phyloP scores from a whole-genome alignment of 2,329 filamentous ascomycete genomes.

The Pseudonectria buxi region DNA sequence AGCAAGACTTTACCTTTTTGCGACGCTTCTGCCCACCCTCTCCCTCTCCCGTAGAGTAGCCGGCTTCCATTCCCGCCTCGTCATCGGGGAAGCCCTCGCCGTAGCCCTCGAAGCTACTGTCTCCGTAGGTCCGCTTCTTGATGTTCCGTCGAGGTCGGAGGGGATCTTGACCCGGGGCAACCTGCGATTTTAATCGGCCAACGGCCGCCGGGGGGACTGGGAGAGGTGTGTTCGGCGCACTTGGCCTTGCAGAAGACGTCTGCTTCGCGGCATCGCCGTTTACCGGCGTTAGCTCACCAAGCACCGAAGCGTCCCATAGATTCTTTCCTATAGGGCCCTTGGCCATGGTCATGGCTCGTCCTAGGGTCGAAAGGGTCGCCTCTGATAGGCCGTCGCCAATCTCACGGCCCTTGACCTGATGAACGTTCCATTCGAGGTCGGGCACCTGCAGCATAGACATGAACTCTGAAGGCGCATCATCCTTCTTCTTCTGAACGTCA shows the following conservation, averaged over 20 bases:
- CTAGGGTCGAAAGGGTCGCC: conserved; percentile 36
- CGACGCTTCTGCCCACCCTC: conserved; percentile 59
- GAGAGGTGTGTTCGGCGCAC: conserved; percentile 47
- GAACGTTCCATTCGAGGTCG: conserved; percentile 51
- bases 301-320: conserved; percentile 50
- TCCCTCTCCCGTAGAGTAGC: conserved; percentile 67
- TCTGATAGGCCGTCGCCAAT: conserved; percentile 47
- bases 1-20: conserved; percentile 49
- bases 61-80: conserved; percentile 48
- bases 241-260: conserved; percentile 38
- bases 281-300: conserved; percentile 47
- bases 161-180: conserved; percentile 36
- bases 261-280: conserved; percentile 33
- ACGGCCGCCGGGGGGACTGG: conserved; percentile 26
- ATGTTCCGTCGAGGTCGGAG: conserved; percentile 56
- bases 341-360: conserved; percentile 49
- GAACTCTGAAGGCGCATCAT: conserved; percentile 45
- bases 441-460: conserved; percentile 44
- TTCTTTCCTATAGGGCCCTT: conserved; percentile 49
- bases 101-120: conserved; percentile 69
- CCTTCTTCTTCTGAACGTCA: conserved; percentile 49
- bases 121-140: conserved; percentile 71
- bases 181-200: conserved; percentile 33
- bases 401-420: conserved; percentile 47
- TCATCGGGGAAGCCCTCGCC: conserved; percentile 66